Evolutionary conservation across 148 eudicot species (phyloP), one percentile per base, ranked within the genome.

Genomic region (Pouteria glomerata): DNA sequence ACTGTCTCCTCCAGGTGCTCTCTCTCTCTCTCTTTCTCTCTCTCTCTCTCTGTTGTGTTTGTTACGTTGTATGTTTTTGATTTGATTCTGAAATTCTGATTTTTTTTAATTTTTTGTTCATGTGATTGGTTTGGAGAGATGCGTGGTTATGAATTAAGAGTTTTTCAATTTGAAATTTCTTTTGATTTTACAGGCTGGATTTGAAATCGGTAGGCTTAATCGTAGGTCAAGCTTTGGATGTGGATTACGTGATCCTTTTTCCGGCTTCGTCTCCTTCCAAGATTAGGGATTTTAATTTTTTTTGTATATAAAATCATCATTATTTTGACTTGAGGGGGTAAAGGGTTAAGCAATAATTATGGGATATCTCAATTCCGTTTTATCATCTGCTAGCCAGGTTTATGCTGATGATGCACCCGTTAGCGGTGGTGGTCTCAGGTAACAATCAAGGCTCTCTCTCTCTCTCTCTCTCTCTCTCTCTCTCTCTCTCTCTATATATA

Each of bases 391-490:
- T 16, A 83, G 85, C 73, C 86, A 89, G 80, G 68, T 80, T 75
- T 89, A 81, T 68, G 87, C 77, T 42, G 87, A 86, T 62, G 91
- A 88, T 41, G 78, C 85, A 27, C 97, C 97, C 1, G 97, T 86
- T 65, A 88, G 85, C 51, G 97, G 97, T 47, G 91, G 96, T 27
- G 97, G 97, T 63, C 85, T 92, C 74, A 92, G 97, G 97, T 89
- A 45, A 58, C 45, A 70, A 56, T 50, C 33, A 47, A 42, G 8
- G 33, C 27, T 69, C 19, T 77, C 63, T 52, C 31, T 33, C 21
- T 65, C 65, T 59, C 41, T 34, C 44, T 60, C 31, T 33, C 21
- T 65, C 65, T 59, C 41, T 34, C 44, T 60, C n/a, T n/a, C n/a
- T n/a, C n/a, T n/a, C 63, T 59, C 42, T 58, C 63, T 58, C 39